Evolutionary conservation across 2,329 filamentous ascomycete species (phyloP).

Genomic region (Stagonosporopsis vannaccii): DNA sequence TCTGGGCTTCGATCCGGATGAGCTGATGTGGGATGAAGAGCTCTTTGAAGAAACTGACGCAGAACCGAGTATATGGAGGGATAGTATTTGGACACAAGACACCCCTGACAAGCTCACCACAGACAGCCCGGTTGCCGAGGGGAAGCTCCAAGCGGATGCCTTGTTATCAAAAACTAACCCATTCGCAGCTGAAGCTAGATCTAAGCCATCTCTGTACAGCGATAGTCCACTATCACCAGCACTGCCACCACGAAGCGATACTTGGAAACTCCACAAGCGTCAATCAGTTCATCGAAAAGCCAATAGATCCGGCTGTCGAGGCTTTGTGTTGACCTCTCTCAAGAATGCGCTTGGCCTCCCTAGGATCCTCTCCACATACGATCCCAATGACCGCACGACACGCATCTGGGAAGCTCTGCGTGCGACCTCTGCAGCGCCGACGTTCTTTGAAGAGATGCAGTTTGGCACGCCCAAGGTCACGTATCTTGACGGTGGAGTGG

Average conservation of each 20-base stretch:
- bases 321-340: conserved; percentile 49
- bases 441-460: conserved; percentile 61
- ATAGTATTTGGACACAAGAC: conserved; percentile 51
- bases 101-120: too few relatives aligned
- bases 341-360: conserved; percentile 50
- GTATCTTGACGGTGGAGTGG: conserved; percentile 60
- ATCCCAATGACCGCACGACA: conserved; percentile 49
- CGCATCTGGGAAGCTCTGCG: conserved; percentile 60
- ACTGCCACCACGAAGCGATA: conserved; percentile 27
- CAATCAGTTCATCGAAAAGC: conserved; percentile 46
- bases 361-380: conserved; percentile 48
- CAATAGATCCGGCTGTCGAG: conserved; percentile 45
- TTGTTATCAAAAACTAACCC: too few relatives aligned
- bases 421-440: conserved; percentile 59
- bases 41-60: conserved; percentile 49
- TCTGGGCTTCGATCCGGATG: conserved; percentile 44
- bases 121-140: too few relatives aligned
- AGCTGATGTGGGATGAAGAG: conserved; percentile 52
- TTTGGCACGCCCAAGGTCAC: conserved; percentile 56
- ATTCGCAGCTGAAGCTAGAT: too few relatives aligned
- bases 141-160: too few relatives aligned
- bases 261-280: conserved; percentile 46
- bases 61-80: conserved; percentile 26
- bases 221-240: conserved; percentile 27
- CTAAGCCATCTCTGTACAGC: conserved; percentile 21